These are phyloP conservation scores for Aureobasidium namibiae DNA, from an alignment of 2,329 filamentous ascomycete genomes.

Conservation along the genomic window DNA sequence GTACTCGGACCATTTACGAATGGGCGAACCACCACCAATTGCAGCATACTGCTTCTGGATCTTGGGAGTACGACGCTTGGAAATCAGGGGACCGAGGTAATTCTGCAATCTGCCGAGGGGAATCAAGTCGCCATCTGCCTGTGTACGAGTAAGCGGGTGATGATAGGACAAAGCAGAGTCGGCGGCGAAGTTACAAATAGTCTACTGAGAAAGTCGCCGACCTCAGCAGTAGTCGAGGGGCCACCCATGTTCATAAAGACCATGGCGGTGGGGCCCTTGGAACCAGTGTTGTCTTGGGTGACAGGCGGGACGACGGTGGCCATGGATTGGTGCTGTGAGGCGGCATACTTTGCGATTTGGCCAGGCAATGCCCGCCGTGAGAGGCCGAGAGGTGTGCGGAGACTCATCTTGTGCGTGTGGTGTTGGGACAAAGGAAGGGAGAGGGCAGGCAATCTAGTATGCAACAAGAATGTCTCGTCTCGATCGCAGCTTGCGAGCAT, in stretches of 20 bases:
- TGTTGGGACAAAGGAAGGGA: not conserved
- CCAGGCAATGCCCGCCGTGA: constrained; percentile 13
- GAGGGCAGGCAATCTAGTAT: not conserved
- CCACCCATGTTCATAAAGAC: constrained; percentile 99
- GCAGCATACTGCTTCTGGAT: constrained; percentile 92
- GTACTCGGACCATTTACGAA: constrained; percentile 95
- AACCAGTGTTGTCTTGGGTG: constrained; percentile 63
- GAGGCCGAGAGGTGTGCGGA: constrained; percentile 14
- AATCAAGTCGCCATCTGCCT: constrained; percentile 91
- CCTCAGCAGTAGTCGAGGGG: constrained; percentile 78
- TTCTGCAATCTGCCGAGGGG: constrained; percentile 86
- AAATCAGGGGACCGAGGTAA: constrained; percentile 84
- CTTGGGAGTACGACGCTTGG: constrained; percentile 81
- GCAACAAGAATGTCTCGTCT: not conserved
- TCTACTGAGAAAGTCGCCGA: constrained; percentile 79
- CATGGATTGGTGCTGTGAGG: constrained; percentile 19
- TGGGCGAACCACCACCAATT: constrained; percentile 95
- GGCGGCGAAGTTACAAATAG: constrained; percentile 63
- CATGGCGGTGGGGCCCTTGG: constrained; percentile 86
- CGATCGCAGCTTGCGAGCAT: not conserved
- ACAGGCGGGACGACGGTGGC: constrained; percentile 66
- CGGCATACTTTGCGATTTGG: constrained; percentile 8
- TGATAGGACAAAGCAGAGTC: constrained; percentile 12
- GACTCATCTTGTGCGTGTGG: constrained; percentile 7
- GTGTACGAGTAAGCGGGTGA: constrained; percentile 7